phyloP scores from a whole-genome alignment of 2,329 filamentous ascomycete species.

The Talaromyces sp. region DNA sequence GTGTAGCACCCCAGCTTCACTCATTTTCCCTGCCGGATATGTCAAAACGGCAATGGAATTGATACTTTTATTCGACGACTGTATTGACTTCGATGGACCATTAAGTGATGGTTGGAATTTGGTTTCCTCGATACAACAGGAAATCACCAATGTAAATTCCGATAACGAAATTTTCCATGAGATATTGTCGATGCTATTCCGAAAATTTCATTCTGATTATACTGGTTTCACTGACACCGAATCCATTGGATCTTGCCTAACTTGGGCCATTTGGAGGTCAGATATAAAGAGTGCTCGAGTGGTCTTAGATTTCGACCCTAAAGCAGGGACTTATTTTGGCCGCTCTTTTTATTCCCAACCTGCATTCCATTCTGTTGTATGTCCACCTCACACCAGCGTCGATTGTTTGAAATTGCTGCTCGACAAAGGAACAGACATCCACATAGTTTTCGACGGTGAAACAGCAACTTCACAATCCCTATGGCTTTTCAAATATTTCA shows the following conservation, averaged over 20 bases:
- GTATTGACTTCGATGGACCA: constrained; percentile 1
- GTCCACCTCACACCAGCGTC: background rate
- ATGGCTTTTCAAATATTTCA: background rate
- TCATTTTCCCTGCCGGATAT: background rate
- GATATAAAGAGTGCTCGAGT: background rate
- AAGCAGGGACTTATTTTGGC: background rate
- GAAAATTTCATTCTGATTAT: background rate
- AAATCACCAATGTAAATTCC: background rate
- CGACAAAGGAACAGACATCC: background rate
- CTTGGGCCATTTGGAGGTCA: background rate
- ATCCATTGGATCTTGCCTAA: background rate
- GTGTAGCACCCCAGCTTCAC: background rate
- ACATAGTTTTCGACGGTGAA: background rate
- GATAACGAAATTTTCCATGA: background rate
- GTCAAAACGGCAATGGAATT: background rate
- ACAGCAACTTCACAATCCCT: background rate
- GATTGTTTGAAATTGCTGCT: background rate
- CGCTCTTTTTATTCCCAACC: background rate
- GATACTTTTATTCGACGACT: constrained; percentile 1
- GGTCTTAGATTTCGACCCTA: background rate
- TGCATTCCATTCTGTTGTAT: background rate
- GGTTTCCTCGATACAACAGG: background rate
- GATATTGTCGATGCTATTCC: background rate
- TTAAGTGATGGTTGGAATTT: constrained; percentile 1
- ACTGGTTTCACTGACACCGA: background rate